These are phyloP conservation scores for Pythium brassicae DNA, from an alignment of 352 stramenopile species.

Conservation along the genomic window DNA sequence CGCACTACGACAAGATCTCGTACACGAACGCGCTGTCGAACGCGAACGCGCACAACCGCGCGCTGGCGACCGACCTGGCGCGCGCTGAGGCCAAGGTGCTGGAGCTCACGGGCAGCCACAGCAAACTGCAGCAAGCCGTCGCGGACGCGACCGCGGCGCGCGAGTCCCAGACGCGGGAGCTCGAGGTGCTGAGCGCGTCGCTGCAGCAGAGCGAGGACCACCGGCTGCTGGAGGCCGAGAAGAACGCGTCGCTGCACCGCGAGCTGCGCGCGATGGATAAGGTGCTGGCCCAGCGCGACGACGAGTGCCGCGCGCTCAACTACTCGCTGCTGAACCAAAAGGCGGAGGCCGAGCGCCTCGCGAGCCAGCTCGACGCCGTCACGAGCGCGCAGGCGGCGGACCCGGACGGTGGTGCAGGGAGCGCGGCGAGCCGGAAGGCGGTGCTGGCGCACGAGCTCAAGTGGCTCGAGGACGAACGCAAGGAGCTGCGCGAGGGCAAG, in stretches of 20 bases:
- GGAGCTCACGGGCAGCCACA: constrained; percentile 29
- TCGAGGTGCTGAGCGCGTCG: constrained; percentile 52
- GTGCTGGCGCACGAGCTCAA: constrained; percentile 62
- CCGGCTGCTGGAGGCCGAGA: constrained; percentile 51
- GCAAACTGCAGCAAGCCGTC: constrained; percentile 40
- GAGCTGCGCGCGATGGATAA: constrained; percentile 74
- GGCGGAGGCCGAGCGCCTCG: constrained; percentile 51
- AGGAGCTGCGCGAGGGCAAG: constrained; percentile 45
- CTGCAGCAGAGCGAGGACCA: constrained; percentile 58
- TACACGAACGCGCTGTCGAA: constrained; percentile 79
- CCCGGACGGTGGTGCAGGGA: background rate
- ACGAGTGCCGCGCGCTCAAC: constrained; percentile 64
- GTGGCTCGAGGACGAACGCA: constrained; percentile 67
- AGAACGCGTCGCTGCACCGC: constrained; percentile 63
- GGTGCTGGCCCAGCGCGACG: constrained; percentile 55
- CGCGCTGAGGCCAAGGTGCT: constrained; percentile 53
- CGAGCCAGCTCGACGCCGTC: constrained; percentile 26
- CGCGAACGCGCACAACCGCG: constrained; percentile 71
- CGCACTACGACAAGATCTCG: constrained; percentile 81
- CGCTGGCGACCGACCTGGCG: constrained; percentile 52
- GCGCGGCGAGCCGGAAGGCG: constrained; percentile 18
- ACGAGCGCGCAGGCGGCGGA: constrained; percentile 11
- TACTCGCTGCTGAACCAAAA: constrained; percentile 49
- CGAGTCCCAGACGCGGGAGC: constrained; percentile 37
- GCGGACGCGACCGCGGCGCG: constrained; percentile 32